Base-by-base conservation (phyloP, 2,329 filamentous ascomycete species). In the Ophiostoma australiae region DNA sequence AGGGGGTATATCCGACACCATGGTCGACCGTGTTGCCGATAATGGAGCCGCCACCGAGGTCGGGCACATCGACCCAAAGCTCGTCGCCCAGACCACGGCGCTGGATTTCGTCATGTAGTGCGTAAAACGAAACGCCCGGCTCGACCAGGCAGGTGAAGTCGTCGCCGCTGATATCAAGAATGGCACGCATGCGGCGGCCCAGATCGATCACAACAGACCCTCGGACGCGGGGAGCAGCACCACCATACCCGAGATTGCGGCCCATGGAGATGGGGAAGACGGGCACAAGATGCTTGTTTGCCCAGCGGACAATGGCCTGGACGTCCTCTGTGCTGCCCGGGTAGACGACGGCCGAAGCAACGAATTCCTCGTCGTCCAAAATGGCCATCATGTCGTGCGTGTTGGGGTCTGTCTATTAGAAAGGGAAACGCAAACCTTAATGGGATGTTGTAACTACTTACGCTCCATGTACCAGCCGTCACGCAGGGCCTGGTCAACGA, bases 221-320 rank as follows among this genome's bases (percentile, higher is more conserved):
- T 0, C 81, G 81, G 0, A 86, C 82, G 41, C 85, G 78, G 0
- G 84, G 84, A 0, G 84, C 84, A 20, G 83, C 82, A 31, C 84
- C 85, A 27, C 85, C 85, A 71, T 86, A 71, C 23, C 72, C 72
- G 1, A 84, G 78, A 71, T 85, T 85, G 35, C 83, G 77, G 0
- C 84, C 83, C 72, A 84, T 81, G 2, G 80, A 83, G 72, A 84
- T 82, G 7, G 83, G 82, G 75, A 81, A 85, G 61, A 85, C 76
- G 1, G 84, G 83, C 1, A 84, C 80, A 5, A 77, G 74, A 35
- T 61, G 41, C 58, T 58, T 35, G 68, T 70, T 69, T 55, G 61
- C 61, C 55, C n/a, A 80, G 67, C 76, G 77, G 39, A 85, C 80
- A 33, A 85, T 77, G 1, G 75, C 75, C 76, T 85, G 83, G 5